A percentile compares a stretch with the other conserved stretches of the same genome.
These are phyloP conservation scores for Metarhizium robertsii DNA, from an alignment of 2,329 filamentous ascomycete species.

Conservation along the genomic window DNA sequence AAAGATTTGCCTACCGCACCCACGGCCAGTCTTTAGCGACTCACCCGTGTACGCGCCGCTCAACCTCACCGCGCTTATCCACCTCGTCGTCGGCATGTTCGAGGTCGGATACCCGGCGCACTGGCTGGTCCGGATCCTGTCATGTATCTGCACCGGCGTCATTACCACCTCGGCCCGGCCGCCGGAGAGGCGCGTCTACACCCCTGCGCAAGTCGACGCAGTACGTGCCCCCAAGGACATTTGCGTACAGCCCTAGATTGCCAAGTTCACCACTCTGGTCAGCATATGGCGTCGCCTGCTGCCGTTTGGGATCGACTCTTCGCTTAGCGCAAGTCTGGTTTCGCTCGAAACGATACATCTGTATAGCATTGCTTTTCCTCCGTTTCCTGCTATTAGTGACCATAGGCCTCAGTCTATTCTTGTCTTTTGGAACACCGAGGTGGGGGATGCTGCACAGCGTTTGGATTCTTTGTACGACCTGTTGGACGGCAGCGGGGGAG, in stretches of 20 bases:
- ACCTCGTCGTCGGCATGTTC: conserved; percentile 11
- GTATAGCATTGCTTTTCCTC: neutral
- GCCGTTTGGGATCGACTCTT: neutral
- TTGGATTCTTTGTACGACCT: neutral
- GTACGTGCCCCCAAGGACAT: neutral
- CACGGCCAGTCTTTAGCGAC: conserved; percentile 7
- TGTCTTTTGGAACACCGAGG: neutral
- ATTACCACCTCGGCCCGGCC: conserved; percentile 14
- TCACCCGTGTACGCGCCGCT: conserved; percentile 14
- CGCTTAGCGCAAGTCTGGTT: neutral
- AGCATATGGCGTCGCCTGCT: neutral
- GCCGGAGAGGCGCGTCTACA: conserved; percentile 8
- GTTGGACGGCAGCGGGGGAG: neutral
- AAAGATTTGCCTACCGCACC: conserved; percentile 16
- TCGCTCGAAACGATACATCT: neutral
- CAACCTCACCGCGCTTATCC: conserved; percentile 14
- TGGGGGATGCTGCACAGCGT: neutral
- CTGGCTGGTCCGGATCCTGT: conserved; percentile 15
- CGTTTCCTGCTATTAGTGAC: neutral
- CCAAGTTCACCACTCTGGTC: neutral
- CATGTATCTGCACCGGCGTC: conserved; percentile 8
- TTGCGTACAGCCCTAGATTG: neutral
- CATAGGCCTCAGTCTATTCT: neutral
- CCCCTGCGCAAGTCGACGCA: neutral
- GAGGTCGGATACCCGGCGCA: conserved; percentile 18